Base-by-base conservation (phyloP, 805 yeast species). In the Saturnispora saitoi region DNA sequence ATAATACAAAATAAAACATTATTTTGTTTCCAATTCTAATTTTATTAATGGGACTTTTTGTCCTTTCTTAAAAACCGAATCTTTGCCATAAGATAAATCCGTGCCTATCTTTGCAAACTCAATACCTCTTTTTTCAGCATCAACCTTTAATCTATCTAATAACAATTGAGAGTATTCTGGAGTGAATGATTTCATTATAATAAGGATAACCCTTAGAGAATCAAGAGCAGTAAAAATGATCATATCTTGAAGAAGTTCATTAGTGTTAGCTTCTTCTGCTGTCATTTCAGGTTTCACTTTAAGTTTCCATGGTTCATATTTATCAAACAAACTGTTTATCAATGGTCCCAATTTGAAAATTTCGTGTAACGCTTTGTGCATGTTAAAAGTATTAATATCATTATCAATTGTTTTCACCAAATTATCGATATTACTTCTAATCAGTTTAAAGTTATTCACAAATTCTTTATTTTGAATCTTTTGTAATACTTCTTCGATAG, bases 231-330 rank as follows among this genome's bases (percentile, higher is more conserved):
- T 58, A 52, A 75, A 79, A 2, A 90, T 77, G 12, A 80, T 73
- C 41, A 73, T 66, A 61, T 80, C 83, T 54, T 74, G 80, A 20
- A 54, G 53, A 6, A 56, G 31, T 7, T 51, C 40, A 15, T 53
- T 54, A 19, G 37, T 3, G 3, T 52, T 42, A 5, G 41, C 37
- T 22, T 28, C 42, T 2, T 20, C 43, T 1, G 48, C 45, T 3
- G 40, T 10, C 28, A 56, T 59, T 4, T 61, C 62, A 5, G 49
- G 49, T 14, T 56, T 55, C 8, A 63, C 63, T 20, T 67, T 68
- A 44, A 71, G 66, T 8, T 67, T 63, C 98, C 98, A 91, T 0
- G 97, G 97, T 56, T 80, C 82, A 5, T 79, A 66, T 1, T 64
- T 68, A 58, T 87, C 95, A 53, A 89, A 72, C 30, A 83, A 74